These are phyloP conservation scores for Cercospora brassicicola DNA, from an alignment of 2,329 filamentous ascomycete genomes.

Conservation along the genomic window DNA sequence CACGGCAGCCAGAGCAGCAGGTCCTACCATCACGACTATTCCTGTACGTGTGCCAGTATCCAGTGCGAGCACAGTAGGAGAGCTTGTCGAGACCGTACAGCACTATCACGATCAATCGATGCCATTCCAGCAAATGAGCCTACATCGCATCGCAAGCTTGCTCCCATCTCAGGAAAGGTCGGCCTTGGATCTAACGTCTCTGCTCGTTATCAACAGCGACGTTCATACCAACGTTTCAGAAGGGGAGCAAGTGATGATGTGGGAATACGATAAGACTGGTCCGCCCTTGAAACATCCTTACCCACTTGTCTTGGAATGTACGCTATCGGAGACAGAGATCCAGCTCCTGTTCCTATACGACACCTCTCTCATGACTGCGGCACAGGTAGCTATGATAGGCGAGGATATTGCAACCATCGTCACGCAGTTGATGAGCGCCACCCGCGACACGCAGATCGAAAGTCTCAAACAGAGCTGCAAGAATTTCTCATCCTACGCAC, in stretches of 20 bases:
- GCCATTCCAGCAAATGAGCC: neutral
- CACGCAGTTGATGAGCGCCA: neutral
- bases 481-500: neutral
- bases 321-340: neutral
- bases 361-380: neutral
- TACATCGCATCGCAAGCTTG: neutral
- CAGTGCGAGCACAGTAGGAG: neutral
- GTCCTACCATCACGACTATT: neutral
- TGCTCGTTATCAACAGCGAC: neutral
- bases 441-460: neutral
- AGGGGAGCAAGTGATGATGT: neutral
- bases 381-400: neutral
- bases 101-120: neutral
- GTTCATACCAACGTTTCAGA: neutral
- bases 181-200: neutral
- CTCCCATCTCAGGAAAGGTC: neutral
- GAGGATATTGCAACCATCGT: neutral
- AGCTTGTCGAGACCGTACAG: neutral
- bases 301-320: neutral
- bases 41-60: neutral
- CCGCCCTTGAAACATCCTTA: neutral
- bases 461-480: neutral
- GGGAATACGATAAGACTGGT: neutral
- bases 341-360: neutral
- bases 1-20: neutral